Evolutionary conservation across 176 grass and related monocot species (phyloP).

Genomic region (Musa troglodytarum): DNA sequence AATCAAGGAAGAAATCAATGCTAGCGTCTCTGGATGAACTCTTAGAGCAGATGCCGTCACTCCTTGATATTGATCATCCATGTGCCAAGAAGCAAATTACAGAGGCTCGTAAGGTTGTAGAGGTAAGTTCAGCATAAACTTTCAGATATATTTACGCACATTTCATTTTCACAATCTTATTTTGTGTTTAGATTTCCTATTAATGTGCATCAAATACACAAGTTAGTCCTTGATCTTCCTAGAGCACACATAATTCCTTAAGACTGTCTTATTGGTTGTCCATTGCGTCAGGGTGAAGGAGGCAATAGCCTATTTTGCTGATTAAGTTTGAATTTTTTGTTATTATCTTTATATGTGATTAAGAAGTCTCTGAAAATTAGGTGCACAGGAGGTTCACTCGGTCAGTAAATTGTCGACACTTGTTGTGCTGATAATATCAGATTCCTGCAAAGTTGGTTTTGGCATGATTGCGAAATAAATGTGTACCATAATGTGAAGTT

Average conservation of each 20-base stretch:
- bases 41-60: slow-evolving; percentile 67
- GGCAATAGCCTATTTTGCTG: too few relatives aligned
- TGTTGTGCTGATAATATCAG: background rate
- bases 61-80: slow-evolving; percentile 95
- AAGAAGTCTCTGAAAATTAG: background rate
- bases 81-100: slow-evolving; percentile 84
- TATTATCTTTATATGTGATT: background rate
- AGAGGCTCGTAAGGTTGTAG: slow-evolving; percentile 55
- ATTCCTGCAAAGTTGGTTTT: background rate
- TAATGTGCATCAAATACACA: background rate
- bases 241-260: too few relatives aligned
- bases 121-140: slow-evolving; percentile 40
- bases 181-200: background rate
- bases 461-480: background rate
- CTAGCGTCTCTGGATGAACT: slow-evolving; percentile 69
- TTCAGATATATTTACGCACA: background rate
- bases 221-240: background rate
- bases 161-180: background rate
- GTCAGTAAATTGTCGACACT: too few relatives aligned
- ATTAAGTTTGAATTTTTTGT: background rate
- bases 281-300: too few relatives aligned
- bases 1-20: slow-evolving; percentile 87
- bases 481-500: too few relatives aligned
- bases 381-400: background rate
- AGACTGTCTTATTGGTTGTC: too few relatives aligned